Conservation (phyloP, 2,329 filamentous ascomycete species). For the Curvularia sp. region DNA sequence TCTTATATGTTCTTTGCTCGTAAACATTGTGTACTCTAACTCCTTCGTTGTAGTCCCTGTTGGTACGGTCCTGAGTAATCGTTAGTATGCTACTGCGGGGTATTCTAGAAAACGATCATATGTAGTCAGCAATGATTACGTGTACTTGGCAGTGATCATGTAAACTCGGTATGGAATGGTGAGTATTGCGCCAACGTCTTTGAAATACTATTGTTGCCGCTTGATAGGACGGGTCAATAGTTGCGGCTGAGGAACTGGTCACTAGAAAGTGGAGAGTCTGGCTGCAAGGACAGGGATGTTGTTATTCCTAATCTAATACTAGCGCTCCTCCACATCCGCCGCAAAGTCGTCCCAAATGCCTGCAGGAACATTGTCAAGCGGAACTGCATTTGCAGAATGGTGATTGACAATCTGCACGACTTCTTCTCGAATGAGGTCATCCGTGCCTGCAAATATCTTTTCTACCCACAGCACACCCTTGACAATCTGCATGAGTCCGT, state of each 20-base stretch:
- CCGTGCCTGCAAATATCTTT: slow-evolving; percentile 32
- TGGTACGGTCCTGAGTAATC: neutral
- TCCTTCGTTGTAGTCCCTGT: neutral
- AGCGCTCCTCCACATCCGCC: slow-evolving; percentile 20
- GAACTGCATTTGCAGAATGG: slow-evolving; percentile 7
- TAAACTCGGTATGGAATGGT: neutral
- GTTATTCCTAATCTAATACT: slow-evolving; percentile 20
- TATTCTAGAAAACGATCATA: neutral
- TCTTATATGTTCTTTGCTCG: neutral
- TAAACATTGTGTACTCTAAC: neutral
- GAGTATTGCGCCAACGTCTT: neutral
- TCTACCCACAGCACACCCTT: slow-evolving; percentile 44
- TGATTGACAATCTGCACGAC: slow-evolving; percentile 35
- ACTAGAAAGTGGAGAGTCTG: neutral
- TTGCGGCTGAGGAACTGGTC: too few species aligned
- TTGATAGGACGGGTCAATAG: neutral
- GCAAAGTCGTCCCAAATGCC: slow-evolving; percentile 10
- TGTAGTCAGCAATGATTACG: too few species aligned
- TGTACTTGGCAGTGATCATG: neutral
- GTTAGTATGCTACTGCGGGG: neutral
- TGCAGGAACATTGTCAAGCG: slow-evolving; percentile 10
- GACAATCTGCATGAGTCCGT: slow-evolving; percentile 33
- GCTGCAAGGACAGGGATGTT: slow-evolving; percentile 23
- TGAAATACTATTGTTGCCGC: neutral
- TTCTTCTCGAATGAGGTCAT: slow-evolving; percentile 35